Percentiles rank a stretch among this genome's conserved stretches.
Evolutionary conservation across 2,329 filamentous ascomycete genomes (phyloP).

Genomic region (Cladosporium oxysporum): DNA sequence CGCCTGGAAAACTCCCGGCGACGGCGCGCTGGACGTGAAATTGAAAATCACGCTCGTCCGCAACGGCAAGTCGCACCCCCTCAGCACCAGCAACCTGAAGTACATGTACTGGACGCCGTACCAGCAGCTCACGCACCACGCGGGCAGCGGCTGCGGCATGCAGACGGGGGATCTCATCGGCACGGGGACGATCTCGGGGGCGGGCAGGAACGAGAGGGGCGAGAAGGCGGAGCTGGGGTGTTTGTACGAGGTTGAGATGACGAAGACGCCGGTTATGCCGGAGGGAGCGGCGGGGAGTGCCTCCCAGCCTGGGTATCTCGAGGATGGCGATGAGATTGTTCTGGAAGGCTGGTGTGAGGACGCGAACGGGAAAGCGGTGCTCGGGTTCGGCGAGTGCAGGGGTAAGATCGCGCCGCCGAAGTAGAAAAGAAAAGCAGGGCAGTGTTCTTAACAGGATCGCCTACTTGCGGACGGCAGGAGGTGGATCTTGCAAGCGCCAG

Average conservation of each 20-base stretch:
- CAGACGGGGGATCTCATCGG: conserved; percentile 47
- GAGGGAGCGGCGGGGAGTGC: conserved; percentile 31
- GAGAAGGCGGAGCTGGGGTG: conserved; percentile 43
- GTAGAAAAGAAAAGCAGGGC: not conserved
- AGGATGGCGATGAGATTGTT: conserved; percentile 44
- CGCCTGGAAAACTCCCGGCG: conserved; percentile 27
- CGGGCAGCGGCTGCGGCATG: conserved; percentile 45
- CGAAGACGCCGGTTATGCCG: conserved; percentile 40
- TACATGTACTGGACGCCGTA: conserved; percentile 50
- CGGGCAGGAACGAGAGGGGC: conserved; percentile 33
- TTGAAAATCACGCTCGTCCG: conserved; percentile 34
- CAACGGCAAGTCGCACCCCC: conserved; percentile 26
- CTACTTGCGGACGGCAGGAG: not conserved
- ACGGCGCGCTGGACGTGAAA: conserved; percentile 36
- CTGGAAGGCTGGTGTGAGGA: conserved; percentile 38
- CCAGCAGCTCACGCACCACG: conserved; percentile 48
- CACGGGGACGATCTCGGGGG: conserved; percentile 48
- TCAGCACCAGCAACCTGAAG: conserved; percentile 37
- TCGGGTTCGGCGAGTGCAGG: conserved; percentile 37
- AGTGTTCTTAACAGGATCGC: too few relatives aligned
- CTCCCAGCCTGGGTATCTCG: conserved; percentile 41
- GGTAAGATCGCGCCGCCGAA: conserved; percentile 30
- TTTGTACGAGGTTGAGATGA: conserved; percentile 42
- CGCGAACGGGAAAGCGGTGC: conserved; percentile 25
- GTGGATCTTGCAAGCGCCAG: conserved; percentile 28